A percentile compares a stretch with the other conserved stretches of the same genome.
phyloP scores from a whole-genome alignment of 306 rosid genomes.

The Rubus idaeus region DNA sequence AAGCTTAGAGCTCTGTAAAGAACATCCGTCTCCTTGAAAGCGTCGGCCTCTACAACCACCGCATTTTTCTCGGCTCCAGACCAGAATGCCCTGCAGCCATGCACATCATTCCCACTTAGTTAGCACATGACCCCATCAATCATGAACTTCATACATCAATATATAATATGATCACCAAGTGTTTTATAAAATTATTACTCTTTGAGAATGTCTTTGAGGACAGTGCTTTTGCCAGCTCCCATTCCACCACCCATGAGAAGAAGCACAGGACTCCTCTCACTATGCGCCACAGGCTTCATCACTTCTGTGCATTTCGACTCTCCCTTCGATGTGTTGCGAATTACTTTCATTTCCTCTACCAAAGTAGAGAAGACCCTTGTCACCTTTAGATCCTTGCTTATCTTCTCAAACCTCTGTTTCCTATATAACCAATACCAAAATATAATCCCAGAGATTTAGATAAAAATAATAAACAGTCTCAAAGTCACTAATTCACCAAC shows the following conservation, averaged over 20 bases:
- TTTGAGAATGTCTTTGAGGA: slow-evolving; percentile 73
- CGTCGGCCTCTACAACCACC: slow-evolving; percentile 92
- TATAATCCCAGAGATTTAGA: background rate
- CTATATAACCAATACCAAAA: slow-evolving; percentile 22
- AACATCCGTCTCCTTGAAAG: slow-evolving; percentile 85
- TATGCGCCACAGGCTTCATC: slow-evolving; percentile 50
- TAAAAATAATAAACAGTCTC: background rate
- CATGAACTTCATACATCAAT: background rate
- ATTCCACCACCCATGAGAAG: slow-evolving; percentile 96
- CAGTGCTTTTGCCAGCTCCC: slow-evolving; percentile 99
- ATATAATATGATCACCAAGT: background rate
- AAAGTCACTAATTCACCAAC: background rate
- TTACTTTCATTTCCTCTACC: slow-evolving; percentile 77
- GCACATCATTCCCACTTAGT: slow-evolving; percentile 5
- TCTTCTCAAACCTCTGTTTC: slow-evolving; percentile 68
- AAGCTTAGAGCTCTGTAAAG: slow-evolving; percentile 66
- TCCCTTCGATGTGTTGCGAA: slow-evolving; percentile 31
- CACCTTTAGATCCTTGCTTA: slow-evolving; percentile 57
- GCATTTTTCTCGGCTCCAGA: slow-evolving; percentile 48
- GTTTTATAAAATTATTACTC: slow-evolving; percentile 50
- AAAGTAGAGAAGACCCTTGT: slow-evolving; percentile 65
- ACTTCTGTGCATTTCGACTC: slow-evolving; percentile 43
- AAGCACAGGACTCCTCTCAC: slow-evolving; percentile 75
- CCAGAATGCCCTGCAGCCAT: slow-evolving; percentile 70
- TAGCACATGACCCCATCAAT: background rate